A percentile compares a stretch with the other conserved stretches of the same genome.
Evolutionary conservation across 148 eudicot genomes (phyloP).

Genomic region (Rhododendron henanense): DNA sequence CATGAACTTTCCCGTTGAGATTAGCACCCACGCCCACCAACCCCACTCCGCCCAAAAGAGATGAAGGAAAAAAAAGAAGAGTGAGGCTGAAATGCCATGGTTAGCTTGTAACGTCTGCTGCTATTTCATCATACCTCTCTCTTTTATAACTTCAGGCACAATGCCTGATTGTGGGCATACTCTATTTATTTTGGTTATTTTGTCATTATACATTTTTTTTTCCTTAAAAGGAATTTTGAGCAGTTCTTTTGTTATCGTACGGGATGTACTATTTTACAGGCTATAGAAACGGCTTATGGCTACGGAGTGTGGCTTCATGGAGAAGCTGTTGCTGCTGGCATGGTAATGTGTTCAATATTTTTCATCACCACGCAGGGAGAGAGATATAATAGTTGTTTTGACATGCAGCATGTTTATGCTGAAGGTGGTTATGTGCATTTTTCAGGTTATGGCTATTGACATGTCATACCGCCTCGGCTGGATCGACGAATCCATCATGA

Average conservation of each 20-base stretch:
- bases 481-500: conserved; percentile 84
- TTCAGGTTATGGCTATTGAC: conserved; percentile 97
- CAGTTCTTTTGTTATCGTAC: background rate
- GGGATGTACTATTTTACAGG: conserved; percentile 41
- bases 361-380: background rate
- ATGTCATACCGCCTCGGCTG: conserved; percentile 94
- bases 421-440: background rate
- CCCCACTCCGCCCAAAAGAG: background rate
- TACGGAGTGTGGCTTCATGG: conserved; percentile 98
- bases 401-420: background rate
- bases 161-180: background rate
- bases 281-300: conserved; percentile 85
- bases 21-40: background rate
- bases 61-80: background rate
- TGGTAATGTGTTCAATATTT: conserved; percentile 34
- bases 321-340: conserved; percentile 98
- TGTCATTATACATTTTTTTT: background rate
- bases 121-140: background rate
- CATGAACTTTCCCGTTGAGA: background rate
- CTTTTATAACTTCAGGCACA: background rate
- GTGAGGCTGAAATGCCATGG: background rate
- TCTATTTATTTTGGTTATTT: background rate
- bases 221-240: background rate
- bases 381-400: background rate
- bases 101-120: background rate